A percentile compares a stretch with the other conserved stretches of the same genome.
phyloP scores from a whole-genome alignment of 768 basidiomycete genomes.

The Mycena galopus region DNA sequence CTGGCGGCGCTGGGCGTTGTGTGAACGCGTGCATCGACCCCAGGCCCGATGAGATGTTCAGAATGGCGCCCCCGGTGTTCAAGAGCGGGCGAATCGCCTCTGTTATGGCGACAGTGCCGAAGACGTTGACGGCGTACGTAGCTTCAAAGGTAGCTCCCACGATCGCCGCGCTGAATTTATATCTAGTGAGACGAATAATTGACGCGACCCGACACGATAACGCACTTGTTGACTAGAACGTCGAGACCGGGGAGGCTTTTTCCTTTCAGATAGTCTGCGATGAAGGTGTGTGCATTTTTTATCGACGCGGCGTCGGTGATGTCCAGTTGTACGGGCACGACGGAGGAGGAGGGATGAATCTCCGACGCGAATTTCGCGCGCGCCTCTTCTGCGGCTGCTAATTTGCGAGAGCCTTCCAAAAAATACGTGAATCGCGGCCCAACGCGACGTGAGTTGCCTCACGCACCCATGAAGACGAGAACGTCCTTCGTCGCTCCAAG shows the following conservation, averaged over 20 bases:
- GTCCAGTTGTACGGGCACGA: constrained; percentile 27
- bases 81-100: constrained; percentile 13
- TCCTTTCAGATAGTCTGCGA: constrained; percentile 1
- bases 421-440: too few relatives aligned
- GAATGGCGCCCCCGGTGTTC: not conserved
- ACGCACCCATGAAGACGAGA: constrained; percentile 28
- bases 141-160: not conserved
- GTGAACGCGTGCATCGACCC: not conserved
- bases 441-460: not conserved
- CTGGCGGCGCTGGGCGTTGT: not conserved
- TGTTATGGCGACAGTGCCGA: constrained; percentile 9
- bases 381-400: constrained; percentile 20
- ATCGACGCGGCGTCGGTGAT: too few relatives aligned
- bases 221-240: too few relatives aligned
- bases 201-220: too few relatives aligned
- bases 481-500: too few relatives aligned
- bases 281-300: not conserved
- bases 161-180: constrained; percentile 2
- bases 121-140: constrained; percentile 14
- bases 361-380: constrained; percentile 5
- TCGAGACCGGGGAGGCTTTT: not conserved
- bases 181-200: constrained; percentile 16
- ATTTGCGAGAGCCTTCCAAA: constrained; percentile 23
- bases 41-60: constrained; percentile 24
- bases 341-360: constrained; percentile 12